Conservation (phyloP, 192 early-diverging fungal genomes). For the Podila minutissima region DNA sequence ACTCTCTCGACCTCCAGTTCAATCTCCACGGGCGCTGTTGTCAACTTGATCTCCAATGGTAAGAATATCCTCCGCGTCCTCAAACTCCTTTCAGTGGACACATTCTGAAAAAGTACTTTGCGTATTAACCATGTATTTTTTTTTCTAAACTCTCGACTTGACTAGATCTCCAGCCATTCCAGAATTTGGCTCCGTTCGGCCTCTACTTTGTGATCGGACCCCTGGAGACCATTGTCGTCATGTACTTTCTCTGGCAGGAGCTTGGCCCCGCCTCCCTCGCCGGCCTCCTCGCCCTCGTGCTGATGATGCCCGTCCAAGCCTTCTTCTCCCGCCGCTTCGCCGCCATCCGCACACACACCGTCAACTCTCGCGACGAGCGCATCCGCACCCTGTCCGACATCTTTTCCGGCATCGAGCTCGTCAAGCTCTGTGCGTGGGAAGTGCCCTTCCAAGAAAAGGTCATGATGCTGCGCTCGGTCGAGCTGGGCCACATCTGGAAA, state of each 20-base stretch:
- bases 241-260: slow-evolving; percentile 51
- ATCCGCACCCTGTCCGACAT: slow-evolving; percentile 52
- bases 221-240: slow-evolving; percentile 34
- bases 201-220: slow-evolving; percentile 50
- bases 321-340: slow-evolving; percentile 43
- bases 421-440: slow-evolving; percentile 55
- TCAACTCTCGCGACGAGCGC: slow-evolving; percentile 47
- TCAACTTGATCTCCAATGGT: slow-evolving; percentile 56
- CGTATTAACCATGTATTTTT: not conserved
- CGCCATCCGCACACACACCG: slow-evolving; percentile 37
- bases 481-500: slow-evolving; percentile 44
- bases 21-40: slow-evolving; percentile 48
- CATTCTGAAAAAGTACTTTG: not conserved
- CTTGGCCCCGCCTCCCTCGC: slow-evolving; percentile 33
- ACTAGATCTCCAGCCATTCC: slow-evolving; percentile 53
- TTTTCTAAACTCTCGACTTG: not conserved
- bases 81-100: not conserved
- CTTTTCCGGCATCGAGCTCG: slow-evolving; percentile 51
- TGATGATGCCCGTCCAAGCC: slow-evolving; percentile 39
- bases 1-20: slow-evolving; percentile 48
- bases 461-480: slow-evolving; percentile 42
- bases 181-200: slow-evolving; percentile 50
- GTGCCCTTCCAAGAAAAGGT: slow-evolving; percentile 53
- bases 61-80: not conserved
- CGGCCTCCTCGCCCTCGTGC: slow-evolving; percentile 40